Evolutionary conservation across 305 asterid species (phyloP).

Genomic region (Solanum hybrid): DNA sequence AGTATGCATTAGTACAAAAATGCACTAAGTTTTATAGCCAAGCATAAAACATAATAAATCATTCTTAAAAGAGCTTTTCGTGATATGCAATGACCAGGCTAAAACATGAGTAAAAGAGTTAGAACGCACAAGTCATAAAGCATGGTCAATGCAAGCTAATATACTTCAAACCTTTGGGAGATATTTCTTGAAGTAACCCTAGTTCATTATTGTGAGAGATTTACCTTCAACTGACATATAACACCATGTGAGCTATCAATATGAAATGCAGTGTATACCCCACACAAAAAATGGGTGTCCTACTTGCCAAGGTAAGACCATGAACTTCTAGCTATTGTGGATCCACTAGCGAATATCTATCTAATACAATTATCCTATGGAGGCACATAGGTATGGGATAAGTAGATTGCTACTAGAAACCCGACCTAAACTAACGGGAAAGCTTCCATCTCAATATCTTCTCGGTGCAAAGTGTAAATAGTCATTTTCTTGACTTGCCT

Average conservation of each 20-base stretch:
- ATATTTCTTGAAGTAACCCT: not conserved
- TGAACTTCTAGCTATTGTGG: not conserved
- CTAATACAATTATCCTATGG: not conserved
- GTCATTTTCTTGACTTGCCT: not conserved
- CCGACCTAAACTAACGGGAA: not conserved
- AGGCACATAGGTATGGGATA: not conserved
- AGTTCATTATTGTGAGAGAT: not conserved
- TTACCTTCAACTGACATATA: not conserved
- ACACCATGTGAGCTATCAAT: not conserved
- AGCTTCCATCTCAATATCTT: not conserved
- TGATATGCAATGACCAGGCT: not conserved
- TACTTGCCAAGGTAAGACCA: not conserved
- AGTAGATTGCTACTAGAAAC: not conserved
- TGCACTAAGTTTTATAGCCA: not conserved
- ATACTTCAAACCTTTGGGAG: not conserved
- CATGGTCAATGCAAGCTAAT: not conserved
- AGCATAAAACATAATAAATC: not conserved
- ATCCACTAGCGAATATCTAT: not conserved
- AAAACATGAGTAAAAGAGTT: not conserved
- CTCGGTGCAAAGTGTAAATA: not conserved
- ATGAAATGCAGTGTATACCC: not conserved
- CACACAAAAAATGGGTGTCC: not conserved
- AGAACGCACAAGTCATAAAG: not conserved
- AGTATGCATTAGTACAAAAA: not conserved
- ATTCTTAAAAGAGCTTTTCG: too few species aligned